Percentiles rank a stretch among this genome's conserved stretches.
Evolutionary conservation across 2,329 filamentous ascomycete genomes (phyloP).

Genomic region (Ceratocystis alfenasii): DNA sequence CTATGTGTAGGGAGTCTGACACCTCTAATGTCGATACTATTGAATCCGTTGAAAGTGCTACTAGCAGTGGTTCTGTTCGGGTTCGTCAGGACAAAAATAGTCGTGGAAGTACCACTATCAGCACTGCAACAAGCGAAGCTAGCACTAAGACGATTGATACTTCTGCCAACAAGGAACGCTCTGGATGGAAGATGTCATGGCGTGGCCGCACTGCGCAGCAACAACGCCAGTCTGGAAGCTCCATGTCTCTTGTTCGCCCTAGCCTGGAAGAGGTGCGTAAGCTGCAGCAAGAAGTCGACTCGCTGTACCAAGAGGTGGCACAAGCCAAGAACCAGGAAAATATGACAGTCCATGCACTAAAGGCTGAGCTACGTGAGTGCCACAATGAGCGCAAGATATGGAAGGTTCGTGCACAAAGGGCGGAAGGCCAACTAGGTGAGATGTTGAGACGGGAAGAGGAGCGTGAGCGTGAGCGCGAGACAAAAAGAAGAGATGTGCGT

Average conservation of each 20-base stretch:
- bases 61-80: not conserved
- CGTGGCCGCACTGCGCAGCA: not conserved
- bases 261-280: slow-evolving; percentile 11
- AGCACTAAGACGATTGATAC: not conserved
- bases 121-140: not conserved
- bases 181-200: slow-evolving; percentile 9
- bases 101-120: not conserved
- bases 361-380: slow-evolving; percentile 10
- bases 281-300: slow-evolving; percentile 12
- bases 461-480: slow-evolving; percentile 26
- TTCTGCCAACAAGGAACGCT: not conserved
- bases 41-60: not conserved
- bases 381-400: slow-evolving; percentile 35
- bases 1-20: not conserved
- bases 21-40: not conserved
- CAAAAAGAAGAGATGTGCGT: not conserved
- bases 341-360: slow-evolving; percentile 12
- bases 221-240: not conserved
- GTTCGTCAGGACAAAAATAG: not conserved
- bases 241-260: not conserved
- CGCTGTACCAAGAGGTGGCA: slow-evolving; percentile 12
- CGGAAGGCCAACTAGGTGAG: slow-evolving; percentile 41
- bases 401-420: slow-evolving; percentile 43
- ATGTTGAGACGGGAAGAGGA: slow-evolving; percentile 30
- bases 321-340: slow-evolving; percentile 11